Percentiles rank a stretch among this genome's conserved stretches.
These are phyloP conservation scores for Vitis hybrid DNA, from an alignment of 177 flowering plant genomes.

Conservation along the genomic window DNA sequence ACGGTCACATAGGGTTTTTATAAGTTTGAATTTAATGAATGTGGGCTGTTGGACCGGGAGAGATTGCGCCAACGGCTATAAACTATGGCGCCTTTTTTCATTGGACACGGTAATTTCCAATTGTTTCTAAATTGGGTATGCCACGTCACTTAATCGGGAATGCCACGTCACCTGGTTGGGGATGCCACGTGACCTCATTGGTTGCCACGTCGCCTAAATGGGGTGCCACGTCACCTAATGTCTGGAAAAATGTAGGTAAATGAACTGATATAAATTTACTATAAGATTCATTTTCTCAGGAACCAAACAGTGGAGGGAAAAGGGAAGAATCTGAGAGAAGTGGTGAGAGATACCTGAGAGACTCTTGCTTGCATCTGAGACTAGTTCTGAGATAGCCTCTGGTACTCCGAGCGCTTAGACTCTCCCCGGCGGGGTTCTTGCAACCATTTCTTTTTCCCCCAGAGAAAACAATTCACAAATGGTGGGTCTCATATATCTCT, in stretches of 20 bases:
- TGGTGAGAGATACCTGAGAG: conserved; percentile 45
- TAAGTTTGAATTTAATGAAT: conserved; percentile 25
- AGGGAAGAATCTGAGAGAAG: not conserved
- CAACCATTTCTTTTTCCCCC: conserved; percentile 62
- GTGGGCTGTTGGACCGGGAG: conserved; percentile 13
- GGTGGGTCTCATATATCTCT: conserved; percentile 16
- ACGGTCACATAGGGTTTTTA: not conserved
- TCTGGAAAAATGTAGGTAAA: no score
- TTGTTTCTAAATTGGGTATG: no score
- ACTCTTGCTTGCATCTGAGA: conserved; percentile 90
- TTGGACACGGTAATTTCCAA: no score
- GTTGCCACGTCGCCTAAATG: no score
- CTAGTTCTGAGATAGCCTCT: conserved; percentile 72
- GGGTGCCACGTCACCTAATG: no score
- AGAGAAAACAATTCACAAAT: not conserved
- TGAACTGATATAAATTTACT: no score
- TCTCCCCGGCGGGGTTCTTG: conserved; percentile 89
- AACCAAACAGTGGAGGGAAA: not conserved
- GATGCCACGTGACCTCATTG: no score
- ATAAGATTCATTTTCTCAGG: not conserved
- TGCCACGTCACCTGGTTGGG: no score
- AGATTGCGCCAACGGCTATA: conserved; percentile 25
- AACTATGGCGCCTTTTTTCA: not conserved
- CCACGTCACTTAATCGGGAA: no score
- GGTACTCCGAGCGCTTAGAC: conserved; percentile 77